Conservation (phyloP, 108 stramenopile genomes). For the Licmophora abbreviata region DNA sequence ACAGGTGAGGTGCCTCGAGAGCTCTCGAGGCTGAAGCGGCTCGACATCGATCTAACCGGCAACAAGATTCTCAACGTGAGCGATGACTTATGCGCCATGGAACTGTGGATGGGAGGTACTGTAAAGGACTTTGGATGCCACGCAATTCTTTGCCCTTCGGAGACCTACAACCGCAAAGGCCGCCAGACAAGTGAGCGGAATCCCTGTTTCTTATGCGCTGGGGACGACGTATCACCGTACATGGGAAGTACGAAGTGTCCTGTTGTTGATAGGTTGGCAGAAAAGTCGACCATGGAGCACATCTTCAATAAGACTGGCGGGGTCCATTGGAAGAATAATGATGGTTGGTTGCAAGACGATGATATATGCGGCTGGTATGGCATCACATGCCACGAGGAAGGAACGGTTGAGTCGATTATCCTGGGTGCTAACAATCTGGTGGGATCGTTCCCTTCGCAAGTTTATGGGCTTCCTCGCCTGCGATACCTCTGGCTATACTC, state of each 20-base stretch:
- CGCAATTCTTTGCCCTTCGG: conserved; percentile 66
- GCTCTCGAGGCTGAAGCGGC: conserved; percentile 24
- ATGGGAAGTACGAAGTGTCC: conserved; percentile 56
- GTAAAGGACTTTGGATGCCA: conserved; percentile 49
- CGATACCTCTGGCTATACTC: conserved; percentile 73
- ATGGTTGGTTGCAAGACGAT: conserved; percentile 55
- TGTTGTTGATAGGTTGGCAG: conserved; percentile 18
- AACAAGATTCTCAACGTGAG: conserved; percentile 54
- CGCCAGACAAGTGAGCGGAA: conserved; percentile 37
- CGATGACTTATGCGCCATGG: conserved; percentile 42
- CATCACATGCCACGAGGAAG: conserved; percentile 50
- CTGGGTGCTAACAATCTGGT: conserved; percentile 70
- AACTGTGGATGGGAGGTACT: conserved; percentile 53
- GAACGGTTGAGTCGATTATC: conserved; percentile 47
- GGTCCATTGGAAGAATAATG: conserved; percentile 31
- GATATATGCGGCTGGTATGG: conserved; percentile 76
- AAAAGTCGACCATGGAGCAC: conserved; percentile 48
- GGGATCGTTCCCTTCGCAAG: conserved; percentile 61
- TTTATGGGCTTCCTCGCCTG: conserved; percentile 61
- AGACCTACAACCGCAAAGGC: conserved; percentile 45
- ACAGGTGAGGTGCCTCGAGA: conserved; percentile 29
- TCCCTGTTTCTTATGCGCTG: conserved; percentile 49
- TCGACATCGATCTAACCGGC: conserved; percentile 64
- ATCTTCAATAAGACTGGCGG: conserved; percentile 60
- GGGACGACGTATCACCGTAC: conserved; percentile 33